Conservation (phyloP, 495 filamentous ascomycete species). For the Xylaria bambusicola region DNA sequence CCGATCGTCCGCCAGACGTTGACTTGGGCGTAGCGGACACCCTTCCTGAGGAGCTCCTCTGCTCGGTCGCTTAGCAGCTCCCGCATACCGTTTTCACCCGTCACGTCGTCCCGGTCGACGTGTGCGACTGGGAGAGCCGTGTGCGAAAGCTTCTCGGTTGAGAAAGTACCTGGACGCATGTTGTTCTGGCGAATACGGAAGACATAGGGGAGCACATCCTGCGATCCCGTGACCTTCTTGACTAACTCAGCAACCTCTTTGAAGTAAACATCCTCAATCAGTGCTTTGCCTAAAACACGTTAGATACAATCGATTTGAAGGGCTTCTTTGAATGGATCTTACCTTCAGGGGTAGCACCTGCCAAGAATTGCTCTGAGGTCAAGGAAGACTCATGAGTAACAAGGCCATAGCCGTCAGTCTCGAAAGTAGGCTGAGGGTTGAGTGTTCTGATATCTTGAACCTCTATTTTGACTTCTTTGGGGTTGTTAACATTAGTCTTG, state of each 20-base stretch:
- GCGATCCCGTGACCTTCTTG: conserved; percentile 30
- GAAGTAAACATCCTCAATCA: conserved; percentile 32
- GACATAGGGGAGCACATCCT: conserved; percentile 30
- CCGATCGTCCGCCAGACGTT: conserved; percentile 40
- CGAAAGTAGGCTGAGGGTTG: conserved; percentile 25
- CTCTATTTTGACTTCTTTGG: conserved; percentile 30
- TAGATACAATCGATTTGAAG: not conserved
- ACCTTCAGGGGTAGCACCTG: conserved; percentile 31
- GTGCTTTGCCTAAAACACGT: conserved; percentile 24
- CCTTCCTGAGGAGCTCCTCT: conserved; percentile 70
- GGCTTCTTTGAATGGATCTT: not conserved
- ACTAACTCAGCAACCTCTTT: conserved; percentile 32
- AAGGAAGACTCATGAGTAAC: conserved; percentile 32
- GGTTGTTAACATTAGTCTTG: conserved; percentile 28
- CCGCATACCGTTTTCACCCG: conserved; percentile 58
- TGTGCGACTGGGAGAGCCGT: conserved; percentile 32
- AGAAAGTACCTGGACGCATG: conserved; percentile 27
- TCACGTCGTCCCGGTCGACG: conserved; percentile 34
- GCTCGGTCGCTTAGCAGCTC: conserved; percentile 72
- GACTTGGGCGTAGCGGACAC: conserved; percentile 66
- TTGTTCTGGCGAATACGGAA: conserved; percentile 35
- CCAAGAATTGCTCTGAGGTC: conserved; percentile 32
- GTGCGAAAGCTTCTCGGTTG: conserved; percentile 29
- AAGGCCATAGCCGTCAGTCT: conserved; percentile 30
- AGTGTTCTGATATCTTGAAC: conserved; percentile 30